Evolutionary conservation across 495 filamentous ascomycete genomes (phyloP), one percentile per base, ranked within the genome.

Genomic region (Penicillium canescens): DNA sequence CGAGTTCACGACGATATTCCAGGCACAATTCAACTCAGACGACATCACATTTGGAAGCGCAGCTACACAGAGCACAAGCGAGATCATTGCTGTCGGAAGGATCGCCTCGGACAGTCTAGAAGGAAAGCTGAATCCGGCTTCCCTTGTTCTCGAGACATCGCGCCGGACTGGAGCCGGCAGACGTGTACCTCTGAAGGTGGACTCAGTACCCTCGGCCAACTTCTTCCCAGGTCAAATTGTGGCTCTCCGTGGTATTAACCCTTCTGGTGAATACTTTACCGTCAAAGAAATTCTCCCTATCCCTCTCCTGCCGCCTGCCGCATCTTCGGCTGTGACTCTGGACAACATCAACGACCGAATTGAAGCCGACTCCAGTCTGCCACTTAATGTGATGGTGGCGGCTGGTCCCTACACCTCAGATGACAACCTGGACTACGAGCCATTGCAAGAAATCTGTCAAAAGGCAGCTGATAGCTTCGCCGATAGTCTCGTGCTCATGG

Each of bases 171-270:
- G 93, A 16, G 88, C 85, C 43, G 94, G 91, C 20, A 67, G 86
- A 43, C 82, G 94, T 50, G 81, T 96, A 20, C 90, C 90, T 4
- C 74, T 98, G 18, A 88, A 91, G 61, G 65, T 97, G 7, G 80
- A 86, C 53, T 77, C 81, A 0, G 57, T 96, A 1, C 71, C 77
- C 2, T 81, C 82, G 5, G 89, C 85, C 71, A 88, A 91, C 55
- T 91, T 98, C 77, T 96, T 98, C 70, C 92, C 93, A 0, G 94
- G 94, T 14, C 91, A 97, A 64, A 96, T 97, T 42, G 88, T 95
- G 16, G 94, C 92, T 8, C 73, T 96, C 13, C 78, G 80, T 35
- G 94, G 94, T 8, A 88, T 87, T 61, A 98, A 98, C 62, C 86
- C 91, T 6, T 89, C 88, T 13, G 93, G 93, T 4, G 81, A 86